Conservation (phyloP, 75 land plant genomes). For the Ceratopteris richardii region DNA sequence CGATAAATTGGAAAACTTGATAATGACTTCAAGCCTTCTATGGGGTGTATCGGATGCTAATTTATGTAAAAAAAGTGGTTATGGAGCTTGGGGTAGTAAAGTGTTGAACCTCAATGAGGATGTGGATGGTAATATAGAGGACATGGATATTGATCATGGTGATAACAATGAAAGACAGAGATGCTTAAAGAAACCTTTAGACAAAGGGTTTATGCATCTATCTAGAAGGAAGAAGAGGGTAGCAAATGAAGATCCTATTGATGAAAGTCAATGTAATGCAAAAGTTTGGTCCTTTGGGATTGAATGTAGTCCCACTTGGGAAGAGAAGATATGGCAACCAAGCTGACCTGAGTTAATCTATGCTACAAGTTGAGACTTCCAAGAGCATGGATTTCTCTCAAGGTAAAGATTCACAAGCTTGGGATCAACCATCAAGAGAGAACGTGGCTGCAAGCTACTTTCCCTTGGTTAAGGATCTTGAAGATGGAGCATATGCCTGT, state of each 20-base stretch:
- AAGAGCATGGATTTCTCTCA: too few relatives aligned
- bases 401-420: too few relatives aligned
- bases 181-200: too few relatives aligned
- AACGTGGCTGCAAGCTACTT: too few relatives aligned
- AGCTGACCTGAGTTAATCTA: too few relatives aligned
- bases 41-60: background rate
- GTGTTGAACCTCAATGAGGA: background rate
- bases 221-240: too few relatives aligned
- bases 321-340: background rate
- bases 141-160: background rate
- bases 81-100: background rate
- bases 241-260: background rate
- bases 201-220: too few relatives aligned
- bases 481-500: too few relatives aligned
- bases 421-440: too few relatives aligned
- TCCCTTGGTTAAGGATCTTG: too few relatives aligned
- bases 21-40: background rate
- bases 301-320: background rate
- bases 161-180: background rate
- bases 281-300: constrained; percentile 1
- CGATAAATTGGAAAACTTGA: background rate
- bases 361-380: too few relatives aligned
- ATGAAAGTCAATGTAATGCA: background rate
- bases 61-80: background rate
- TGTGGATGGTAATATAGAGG: too few relatives aligned